Conservation (phyloP, 2,329 filamentous ascomycete genomes). For the Cryphonectria naterciae region DNA sequence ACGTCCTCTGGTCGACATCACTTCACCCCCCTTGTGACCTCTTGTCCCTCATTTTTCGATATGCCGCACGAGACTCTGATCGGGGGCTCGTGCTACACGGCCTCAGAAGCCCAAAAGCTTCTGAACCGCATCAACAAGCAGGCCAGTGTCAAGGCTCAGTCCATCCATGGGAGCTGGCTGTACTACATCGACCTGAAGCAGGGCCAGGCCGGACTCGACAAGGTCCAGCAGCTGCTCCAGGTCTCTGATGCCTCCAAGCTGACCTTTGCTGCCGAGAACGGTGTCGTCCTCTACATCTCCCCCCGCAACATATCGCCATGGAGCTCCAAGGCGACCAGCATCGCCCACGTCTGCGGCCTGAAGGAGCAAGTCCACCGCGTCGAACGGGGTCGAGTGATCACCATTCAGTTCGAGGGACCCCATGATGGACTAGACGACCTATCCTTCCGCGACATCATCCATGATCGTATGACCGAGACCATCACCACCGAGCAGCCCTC, state of each 20-base stretch:
- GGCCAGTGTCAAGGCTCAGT: conserved; percentile 44
- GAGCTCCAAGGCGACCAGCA: conserved; percentile 95
- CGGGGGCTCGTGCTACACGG: conserved; percentile 30
- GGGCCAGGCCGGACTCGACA: conserved; percentile 47
- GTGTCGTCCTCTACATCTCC: conserved; percentile 70
- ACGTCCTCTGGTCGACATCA: conserved; percentile 16
- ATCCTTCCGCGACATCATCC: conserved; percentile 70
- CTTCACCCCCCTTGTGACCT: conserved; percentile 2
- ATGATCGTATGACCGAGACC: conserved; percentile 95
- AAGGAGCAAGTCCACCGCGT: conserved; percentile 73
- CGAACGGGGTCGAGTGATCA: conserved; percentile 82
- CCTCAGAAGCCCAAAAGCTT: conserved; percentile 29
- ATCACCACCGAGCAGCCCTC: conserved; percentile 70
- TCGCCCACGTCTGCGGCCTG: conserved; percentile 88
- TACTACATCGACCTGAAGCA: conserved; percentile 70
- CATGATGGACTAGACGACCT: conserved; percentile 54
- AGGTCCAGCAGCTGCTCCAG: conserved; percentile 51
- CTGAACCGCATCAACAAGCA: conserved; percentile 32
- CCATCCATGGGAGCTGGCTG: conserved; percentile 58
- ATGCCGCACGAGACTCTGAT: conserved; percentile 27
- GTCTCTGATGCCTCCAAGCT: conserved; percentile 40
- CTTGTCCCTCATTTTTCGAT: conserved; percentile 19
- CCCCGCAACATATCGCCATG: conserved; percentile 92
- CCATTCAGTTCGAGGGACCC: conserved; percentile 62
- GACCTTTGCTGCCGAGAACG: conserved; percentile 47